Base-by-base conservation (phyloP, 495 filamentous ascomycete species). In the Penicillium manginii region DNA sequence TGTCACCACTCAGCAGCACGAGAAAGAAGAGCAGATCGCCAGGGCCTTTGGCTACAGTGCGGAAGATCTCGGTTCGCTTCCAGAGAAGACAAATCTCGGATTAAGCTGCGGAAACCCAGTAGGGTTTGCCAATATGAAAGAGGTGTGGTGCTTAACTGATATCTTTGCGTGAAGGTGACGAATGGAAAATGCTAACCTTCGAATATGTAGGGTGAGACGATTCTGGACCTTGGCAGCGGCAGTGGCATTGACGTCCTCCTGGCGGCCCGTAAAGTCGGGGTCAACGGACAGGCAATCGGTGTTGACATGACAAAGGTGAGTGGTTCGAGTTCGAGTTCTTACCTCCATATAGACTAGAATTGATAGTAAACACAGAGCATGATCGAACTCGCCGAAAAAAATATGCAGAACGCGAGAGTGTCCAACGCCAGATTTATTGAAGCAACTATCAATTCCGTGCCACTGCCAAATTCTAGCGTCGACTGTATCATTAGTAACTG, bases 31-130 rank as follows among this genome's bases (percentile, higher is more conserved):
- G 49, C 62, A 69, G 7, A 77, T 88, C 18, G 86, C 86, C 40
- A 70, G 71, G 49, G 78, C 85, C 0, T 87, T 89, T 58, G 86
- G 87, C 23, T 89, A 90, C 66, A 68, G 70, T 35, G 60, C 65
- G 22, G 78, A 79, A 21, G 84, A 89, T 18, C 77, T 89, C 3
- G 59, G 70, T 35, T 68, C 63, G 45, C 78, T 84, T 39, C 85
- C 86, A n/a, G 63, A 78, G 37, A 80, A 75, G 19, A 72, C 87
- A 33, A 89, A 89, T 56, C 72, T 88, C 3, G 86, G 86, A n/a
- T 62, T 88, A 0, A 84, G 84, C 70, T 89, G 87, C 60, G 87
- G 88, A 4, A 89, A 90, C 51, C 86, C 87, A 0, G 53, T 87
- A 0, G 82, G 77, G 18, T 66, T 83, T 4, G 81, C 86, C 15